Evolutionary conservation across 345 rosid species (phyloP), one percentile per base, ranked within the genome.

Genomic region (Luvunga scandens): DNA sequence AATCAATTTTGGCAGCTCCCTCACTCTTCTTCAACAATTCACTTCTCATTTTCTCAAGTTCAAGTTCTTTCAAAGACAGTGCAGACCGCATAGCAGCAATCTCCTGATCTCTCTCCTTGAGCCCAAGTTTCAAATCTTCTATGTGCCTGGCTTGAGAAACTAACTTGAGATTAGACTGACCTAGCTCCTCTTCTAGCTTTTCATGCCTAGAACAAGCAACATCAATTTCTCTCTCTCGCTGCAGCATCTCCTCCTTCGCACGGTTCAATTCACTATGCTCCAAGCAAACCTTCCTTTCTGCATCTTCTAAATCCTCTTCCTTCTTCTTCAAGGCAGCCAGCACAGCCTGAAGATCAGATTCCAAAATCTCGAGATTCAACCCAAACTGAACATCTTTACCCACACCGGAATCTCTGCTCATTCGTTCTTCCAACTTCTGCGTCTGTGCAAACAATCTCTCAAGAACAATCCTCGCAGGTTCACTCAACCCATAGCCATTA

Each of bases 141-240:
- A 92, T 86, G 86, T 87, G 91, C 79, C 87, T 87, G 19, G 96
- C 90, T 83, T 90, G 94, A 77, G 91, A 89, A 85, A 86, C 89
- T 24, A 93, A 79, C 53, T 86, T 83, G 36, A 85, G 77, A 83
- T 91, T 90, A 0, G 89, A 92, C 67, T 55, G 81, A 83, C 76
- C 85, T 65, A 95, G 73, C 84, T 95, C 92, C 75, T 81, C 85
- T 77, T 89, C 90, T 77, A 93, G 71, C 33, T 55, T 84, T 77
- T 93, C 87, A 75, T 87, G 91, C 88, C 87, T 87, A 28, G 83
- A 87, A 82, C 74, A 81, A 64, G 92, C 90, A 66, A 75, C 78
- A 3, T 77, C 72, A 61, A 95, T 84, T 71, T 81, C 82, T 71
- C 78, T 84, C 84, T 89, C 96, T 8, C 90, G 86, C 55, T 13